These are phyloP conservation scores for Curvularia eragrostidis DNA, from an alignment of 2,329 filamentous ascomycete species.

Conservation along the genomic window DNA sequence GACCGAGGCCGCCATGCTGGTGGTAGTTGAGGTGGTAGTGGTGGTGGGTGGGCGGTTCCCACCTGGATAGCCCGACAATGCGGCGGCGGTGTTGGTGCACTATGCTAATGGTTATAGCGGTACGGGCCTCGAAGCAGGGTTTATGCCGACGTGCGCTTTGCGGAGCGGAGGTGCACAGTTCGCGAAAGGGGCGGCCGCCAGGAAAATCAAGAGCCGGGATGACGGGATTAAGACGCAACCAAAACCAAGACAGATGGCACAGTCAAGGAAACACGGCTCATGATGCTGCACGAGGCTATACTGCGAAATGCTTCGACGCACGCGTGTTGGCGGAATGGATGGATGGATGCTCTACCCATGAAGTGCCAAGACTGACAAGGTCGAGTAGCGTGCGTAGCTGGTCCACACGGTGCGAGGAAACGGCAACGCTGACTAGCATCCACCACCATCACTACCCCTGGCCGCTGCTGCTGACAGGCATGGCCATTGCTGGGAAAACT, in stretches of 20 bases:
- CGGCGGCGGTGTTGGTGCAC: slow-evolving; percentile 27
- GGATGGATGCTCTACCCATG: slow-evolving; percentile 30
- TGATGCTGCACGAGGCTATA: slow-evolving; percentile 32
- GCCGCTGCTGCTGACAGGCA: neutral
- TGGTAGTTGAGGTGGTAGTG: slow-evolving; percentile 20
- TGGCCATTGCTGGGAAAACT: neutral
- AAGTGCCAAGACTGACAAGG: slow-evolving; percentile 26
- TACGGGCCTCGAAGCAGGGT: slow-evolving; percentile 30
- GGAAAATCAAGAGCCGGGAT: slow-evolving; percentile 21
- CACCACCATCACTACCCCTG: neutral
- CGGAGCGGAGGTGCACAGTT: slow-evolving; percentile 25
- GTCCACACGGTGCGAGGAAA: slow-evolving; percentile 17
- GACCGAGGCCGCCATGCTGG: slow-evolving; percentile 34
- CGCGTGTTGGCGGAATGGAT: slow-evolving; percentile 27
- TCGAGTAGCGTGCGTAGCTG: slow-evolving; percentile 20
- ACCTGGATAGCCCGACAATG: slow-evolving; percentile 40
- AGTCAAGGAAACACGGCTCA: slow-evolving; percentile 18
- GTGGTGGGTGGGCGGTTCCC: slow-evolving; percentile 42
- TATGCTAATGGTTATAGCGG: slow-evolving; percentile 10
- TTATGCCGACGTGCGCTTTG: slow-evolving; percentile 32
- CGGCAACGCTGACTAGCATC: slow-evolving; percentile 2
- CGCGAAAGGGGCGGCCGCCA: slow-evolving; percentile 33
- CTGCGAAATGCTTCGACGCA: slow-evolving; percentile 32
- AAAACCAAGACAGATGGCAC: slow-evolving; percentile 7
- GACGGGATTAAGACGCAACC: slow-evolving; percentile 25